A percentile compares a stretch with the other conserved stretches of the same genome.
Evolutionary conservation across 768 basidiomycete genomes (phyloP).

Genomic region (Lenzites betulinus): DNA sequence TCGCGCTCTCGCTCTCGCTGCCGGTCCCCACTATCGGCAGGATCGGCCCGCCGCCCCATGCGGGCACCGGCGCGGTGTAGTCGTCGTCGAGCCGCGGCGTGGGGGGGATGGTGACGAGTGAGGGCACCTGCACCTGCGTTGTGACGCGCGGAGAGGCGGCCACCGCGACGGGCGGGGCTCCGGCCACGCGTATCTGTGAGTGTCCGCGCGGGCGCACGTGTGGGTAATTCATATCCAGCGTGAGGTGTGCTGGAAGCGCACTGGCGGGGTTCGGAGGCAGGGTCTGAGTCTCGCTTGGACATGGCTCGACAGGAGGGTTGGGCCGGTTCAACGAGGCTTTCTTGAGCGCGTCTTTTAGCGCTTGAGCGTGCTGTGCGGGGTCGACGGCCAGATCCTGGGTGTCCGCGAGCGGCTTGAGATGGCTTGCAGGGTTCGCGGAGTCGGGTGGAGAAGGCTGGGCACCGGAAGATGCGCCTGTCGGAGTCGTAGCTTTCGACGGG

Average conservation of each 20-base stretch:
- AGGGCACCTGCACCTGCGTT: constrained; percentile 24
- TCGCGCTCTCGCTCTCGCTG: background rate
- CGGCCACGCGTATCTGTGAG: constrained; percentile 25
- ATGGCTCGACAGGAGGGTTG: background rate
- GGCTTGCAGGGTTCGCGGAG: background rate
- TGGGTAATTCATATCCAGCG: background rate
- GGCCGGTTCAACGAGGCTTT: background rate
- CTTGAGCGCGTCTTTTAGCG: constrained; percentile 23
- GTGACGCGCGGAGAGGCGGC: constrained; percentile 25
- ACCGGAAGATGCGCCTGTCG: background rate
- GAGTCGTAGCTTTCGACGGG: constrained; percentile 21
- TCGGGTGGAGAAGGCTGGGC: constrained; percentile 2
- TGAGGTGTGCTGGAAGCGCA: background rate
- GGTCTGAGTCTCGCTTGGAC: background rate
- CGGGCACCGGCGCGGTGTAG: background rate
- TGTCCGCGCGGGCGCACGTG: constrained; percentile 7
- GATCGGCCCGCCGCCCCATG: background rate
- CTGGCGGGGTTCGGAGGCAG: background rate
- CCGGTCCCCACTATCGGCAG: too few relatives aligned
- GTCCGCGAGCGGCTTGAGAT: constrained; percentile 1
- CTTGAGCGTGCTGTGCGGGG: constrained; percentile 14
- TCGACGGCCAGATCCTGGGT: constrained; percentile 6
- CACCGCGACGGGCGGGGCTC: constrained; percentile 28
- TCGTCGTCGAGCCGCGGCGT: constrained; percentile 32
- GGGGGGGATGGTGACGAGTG: constrained; percentile 38